phyloP scores from a whole-genome alignment of 2,329 filamentous ascomycete genomes.

The Colletotrichum magnum region DNA sequence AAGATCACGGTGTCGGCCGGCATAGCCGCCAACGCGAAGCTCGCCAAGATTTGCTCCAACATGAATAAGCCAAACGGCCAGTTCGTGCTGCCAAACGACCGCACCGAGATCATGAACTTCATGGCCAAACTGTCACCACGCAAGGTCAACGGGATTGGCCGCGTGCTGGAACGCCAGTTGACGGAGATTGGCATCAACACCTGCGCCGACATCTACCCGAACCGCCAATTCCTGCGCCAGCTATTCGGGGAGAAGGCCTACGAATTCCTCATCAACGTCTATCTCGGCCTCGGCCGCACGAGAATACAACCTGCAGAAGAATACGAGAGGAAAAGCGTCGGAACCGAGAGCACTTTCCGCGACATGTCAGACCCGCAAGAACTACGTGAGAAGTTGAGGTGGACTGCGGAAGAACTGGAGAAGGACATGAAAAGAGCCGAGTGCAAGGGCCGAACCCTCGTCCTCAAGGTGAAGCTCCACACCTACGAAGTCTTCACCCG shows the following conservation, averaged over 20 bases:
- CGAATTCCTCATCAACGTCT: constrained; percentile 86
- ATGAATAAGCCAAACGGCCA: constrained; percentile 98
- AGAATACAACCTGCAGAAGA: constrained; percentile 88
- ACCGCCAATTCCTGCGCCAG: constrained; percentile 79
- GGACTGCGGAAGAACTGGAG: constrained; percentile 87
- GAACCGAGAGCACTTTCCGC: constrained; percentile 91
- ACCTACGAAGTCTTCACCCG: constrained; percentile 93
- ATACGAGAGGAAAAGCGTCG: constrained; percentile 92
- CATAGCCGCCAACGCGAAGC: constrained; percentile 91
- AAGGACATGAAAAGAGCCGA: constrained; percentile 84
- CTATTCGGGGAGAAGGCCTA: constrained; percentile 95
- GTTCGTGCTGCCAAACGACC: constrained; percentile 80
- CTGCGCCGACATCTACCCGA: constrained; percentile 87
- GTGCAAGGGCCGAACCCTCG: constrained; percentile 91
- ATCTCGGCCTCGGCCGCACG: constrained; percentile 89
- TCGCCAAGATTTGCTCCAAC: constrained; percentile 97
- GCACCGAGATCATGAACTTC: constrained; percentile 83
- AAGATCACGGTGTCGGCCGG: constrained; percentile 93
- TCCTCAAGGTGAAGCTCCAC: constrained; percentile 93
- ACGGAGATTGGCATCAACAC: constrained; percentile 89
- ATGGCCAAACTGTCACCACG: constrained; percentile 87
- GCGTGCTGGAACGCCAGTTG: constrained; percentile 92
- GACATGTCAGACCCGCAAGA: constrained; percentile 80
- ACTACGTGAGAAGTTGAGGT: constrained; percentile 83
- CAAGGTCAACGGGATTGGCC: constrained; percentile 95